Evolutionary conservation across 2,329 filamentous ascomycete genomes (phyloP).

Genomic region (Penicillium sumatraense): DNA sequence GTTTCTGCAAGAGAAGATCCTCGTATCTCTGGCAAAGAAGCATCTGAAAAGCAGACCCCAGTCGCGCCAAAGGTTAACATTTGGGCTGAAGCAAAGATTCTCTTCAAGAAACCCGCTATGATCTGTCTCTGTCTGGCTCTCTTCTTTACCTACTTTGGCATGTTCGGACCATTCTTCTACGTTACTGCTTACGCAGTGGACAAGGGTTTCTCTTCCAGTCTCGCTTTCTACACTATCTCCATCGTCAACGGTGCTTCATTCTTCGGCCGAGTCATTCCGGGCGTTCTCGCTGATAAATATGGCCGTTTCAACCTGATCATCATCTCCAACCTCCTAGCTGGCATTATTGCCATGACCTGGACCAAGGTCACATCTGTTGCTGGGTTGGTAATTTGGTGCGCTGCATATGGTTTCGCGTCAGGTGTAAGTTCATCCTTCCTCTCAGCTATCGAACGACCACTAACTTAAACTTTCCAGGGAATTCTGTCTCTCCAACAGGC

Average conservation of each 20-base stretch:
- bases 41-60: background rate
- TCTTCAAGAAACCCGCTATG: constrained; percentile 27
- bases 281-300: constrained; percentile 41
- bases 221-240: constrained; percentile 45
- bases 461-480: constrained; percentile 33
- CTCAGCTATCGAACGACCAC: background rate
- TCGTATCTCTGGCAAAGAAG: background rate
- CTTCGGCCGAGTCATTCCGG: constrained; percentile 42
- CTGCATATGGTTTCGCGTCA: constrained; percentile 53
- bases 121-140: constrained; percentile 36
- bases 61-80: background rate
- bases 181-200: constrained; percentile 35
- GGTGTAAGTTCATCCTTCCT: constrained; percentile 37
- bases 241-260: constrained; percentile 45
- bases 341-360: constrained; percentile 51
- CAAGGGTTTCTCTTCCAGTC: constrained; percentile 32
- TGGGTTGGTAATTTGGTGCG: constrained; percentile 50
- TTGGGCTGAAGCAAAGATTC: constrained; percentile 7
- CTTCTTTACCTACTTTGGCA: constrained; percentile 43
- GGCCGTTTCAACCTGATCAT: constrained; percentile 39
- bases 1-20: background rate
- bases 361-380: constrained; percentile 48
- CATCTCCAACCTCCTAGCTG: constrained; percentile 35
- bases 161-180: constrained; percentile 48
- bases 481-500: constrained; percentile 54